Percentiles rank a stretch among this genome's conserved stretches.
phyloP scores from a whole-genome alignment of 208 protist species.

The Acanthamoeba polyphaga region DNA sequence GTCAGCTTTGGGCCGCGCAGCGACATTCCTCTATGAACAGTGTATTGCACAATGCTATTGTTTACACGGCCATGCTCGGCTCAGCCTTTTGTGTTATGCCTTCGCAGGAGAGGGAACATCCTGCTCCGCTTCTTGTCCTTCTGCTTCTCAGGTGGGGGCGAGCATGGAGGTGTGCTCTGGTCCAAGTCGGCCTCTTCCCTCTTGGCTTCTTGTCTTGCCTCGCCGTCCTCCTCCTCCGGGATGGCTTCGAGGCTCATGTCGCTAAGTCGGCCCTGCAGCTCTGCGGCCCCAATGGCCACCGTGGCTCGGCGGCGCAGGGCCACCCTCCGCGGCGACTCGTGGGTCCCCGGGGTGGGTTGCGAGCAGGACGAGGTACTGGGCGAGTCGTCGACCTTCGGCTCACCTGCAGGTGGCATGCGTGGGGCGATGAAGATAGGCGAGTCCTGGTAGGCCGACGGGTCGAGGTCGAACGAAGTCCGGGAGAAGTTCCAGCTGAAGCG shows the following conservation, averaged over 20 bases:
- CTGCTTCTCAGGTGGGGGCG: too few relatives aligned
- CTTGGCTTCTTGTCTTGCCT: background rate
- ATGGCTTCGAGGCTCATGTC: background rate
- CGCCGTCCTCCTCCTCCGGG: background rate
- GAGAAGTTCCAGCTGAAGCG: conserved; percentile 21
- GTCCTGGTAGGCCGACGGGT: background rate
- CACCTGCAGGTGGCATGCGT: background rate
- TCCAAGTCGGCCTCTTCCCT: background rate
- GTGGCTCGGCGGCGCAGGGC: background rate
- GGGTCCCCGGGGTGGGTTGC: background rate
- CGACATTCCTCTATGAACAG: too few relatives aligned
- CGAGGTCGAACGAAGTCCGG: background rate
- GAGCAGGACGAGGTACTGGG: too few relatives aligned
- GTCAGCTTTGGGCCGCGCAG: too few relatives aligned
- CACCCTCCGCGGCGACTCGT: background rate
- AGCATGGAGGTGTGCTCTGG: background rate
- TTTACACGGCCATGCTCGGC: background rate
- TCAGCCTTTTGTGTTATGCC: background rate
- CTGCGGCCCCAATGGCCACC: background rate
- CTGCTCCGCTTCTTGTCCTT: background rate
- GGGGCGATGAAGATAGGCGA: background rate
- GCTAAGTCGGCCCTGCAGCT: background rate
- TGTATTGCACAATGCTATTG: background rate
- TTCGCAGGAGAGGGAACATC: background rate
- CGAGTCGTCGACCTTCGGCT: too few relatives aligned